phyloP scores from a whole-genome alignment of 306 rosid genomes.

The Corylus avellana region DNA sequence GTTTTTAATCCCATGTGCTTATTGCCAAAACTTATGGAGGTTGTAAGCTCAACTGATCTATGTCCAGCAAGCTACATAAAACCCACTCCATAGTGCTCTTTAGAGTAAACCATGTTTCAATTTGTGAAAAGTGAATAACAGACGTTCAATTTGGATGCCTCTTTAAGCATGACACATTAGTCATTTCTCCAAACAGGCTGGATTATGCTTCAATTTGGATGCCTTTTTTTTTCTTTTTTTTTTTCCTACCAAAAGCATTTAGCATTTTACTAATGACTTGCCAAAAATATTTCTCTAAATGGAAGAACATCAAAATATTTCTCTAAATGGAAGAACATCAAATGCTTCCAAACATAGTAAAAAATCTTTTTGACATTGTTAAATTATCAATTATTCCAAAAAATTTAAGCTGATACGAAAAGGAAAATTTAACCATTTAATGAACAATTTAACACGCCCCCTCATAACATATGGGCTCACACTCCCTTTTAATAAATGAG shows the following conservation, averaged over 20 bases:
- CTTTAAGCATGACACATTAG: neutral
- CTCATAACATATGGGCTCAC: too few relatives aligned
- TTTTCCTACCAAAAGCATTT: neutral
- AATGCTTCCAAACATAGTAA: neutral
- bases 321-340: conserved; percentile 2
- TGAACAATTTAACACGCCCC: too few relatives aligned
- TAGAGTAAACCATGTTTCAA: too few relatives aligned
- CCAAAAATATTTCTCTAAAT: neutral
- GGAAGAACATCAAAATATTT: neutral
- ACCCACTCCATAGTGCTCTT: neutral
- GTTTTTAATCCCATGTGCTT: neutral
- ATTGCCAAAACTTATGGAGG: neutral
- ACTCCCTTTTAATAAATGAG: too few relatives aligned
- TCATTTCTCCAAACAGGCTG: neutral
- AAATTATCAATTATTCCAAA: too few relatives aligned
- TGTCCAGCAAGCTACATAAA: neutral
- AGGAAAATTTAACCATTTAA: too few relatives aligned
- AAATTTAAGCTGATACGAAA: too few relatives aligned
- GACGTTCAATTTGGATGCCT: neutral
- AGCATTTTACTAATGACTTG: neutral
- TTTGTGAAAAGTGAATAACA: neutral
- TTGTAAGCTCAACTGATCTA: neutral
- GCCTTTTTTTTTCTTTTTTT: too few relatives aligned
- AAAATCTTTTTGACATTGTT: neutral
- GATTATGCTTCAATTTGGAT: too few relatives aligned